phyloP scores from a whole-genome alignment of 148 eudicot genomes.

The Arctostaphylos glauca region DNA sequence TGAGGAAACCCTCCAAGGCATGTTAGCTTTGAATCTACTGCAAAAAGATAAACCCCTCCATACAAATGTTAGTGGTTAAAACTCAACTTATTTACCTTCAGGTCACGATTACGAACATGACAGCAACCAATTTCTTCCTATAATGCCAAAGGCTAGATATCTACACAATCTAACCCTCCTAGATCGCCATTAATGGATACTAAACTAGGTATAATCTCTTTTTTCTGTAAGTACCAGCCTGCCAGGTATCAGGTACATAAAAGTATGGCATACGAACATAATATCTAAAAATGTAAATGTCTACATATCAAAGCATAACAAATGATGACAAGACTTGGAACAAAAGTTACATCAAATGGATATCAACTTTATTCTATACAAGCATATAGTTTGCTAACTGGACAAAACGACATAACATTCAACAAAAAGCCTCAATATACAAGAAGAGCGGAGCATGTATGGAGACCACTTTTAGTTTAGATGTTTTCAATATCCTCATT shows the following conservation, averaged over 20 bases:
- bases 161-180: background rate
- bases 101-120: background rate
- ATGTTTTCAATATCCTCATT: background rate
- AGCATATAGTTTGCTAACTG: background rate
- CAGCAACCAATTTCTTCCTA: background rate
- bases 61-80: background rate
- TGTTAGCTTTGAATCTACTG: background rate
- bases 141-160: background rate
- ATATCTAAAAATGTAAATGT: background rate
- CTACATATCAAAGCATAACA: background rate
- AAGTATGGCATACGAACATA: background rate
- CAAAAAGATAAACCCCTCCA: background rate
- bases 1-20: background rate
- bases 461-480: background rate
- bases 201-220: background rate
- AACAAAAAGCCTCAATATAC: background rate
- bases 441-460: background rate
- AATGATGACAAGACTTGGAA: background rate
- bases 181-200: background rate
- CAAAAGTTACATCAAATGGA: background rate
- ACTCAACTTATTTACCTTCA: background rate
- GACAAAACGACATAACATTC: background rate
- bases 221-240: background rate
- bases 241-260: background rate
- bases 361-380: background rate